Evolutionary conservation across 805 yeast genomes (phyloP).

Genomic region (Candida andamanensis): DNA sequence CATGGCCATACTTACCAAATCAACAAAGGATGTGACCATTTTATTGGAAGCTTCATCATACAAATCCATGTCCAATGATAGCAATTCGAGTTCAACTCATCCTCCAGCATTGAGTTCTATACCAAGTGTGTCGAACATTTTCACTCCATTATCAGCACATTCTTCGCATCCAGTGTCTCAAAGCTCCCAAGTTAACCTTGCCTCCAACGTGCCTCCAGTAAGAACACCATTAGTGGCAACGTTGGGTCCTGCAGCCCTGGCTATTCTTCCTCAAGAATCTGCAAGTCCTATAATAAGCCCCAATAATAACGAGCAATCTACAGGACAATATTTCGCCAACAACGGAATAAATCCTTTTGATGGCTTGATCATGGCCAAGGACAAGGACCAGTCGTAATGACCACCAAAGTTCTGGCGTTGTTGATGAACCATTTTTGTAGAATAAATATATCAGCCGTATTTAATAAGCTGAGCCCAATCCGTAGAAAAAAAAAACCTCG

Average conservation of each 20-base stretch:
- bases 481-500: no score
- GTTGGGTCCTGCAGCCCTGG: constrained; percentile 24
- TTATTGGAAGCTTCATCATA: constrained; percentile 54
- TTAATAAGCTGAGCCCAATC: no score
- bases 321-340: constrained; percentile 30
- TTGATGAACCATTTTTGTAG: no score
- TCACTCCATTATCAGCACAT: constrained; percentile 25
- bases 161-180: constrained; percentile 13
- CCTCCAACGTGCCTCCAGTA: constrained; percentile 12
- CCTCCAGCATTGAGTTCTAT: constrained; percentile 25
- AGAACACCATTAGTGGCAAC: constrained; percentile 24
- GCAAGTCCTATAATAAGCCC: constrained; percentile 14
- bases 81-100: constrained; percentile 7
- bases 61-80: constrained; percentile 24
- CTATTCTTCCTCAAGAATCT: constrained; percentile 15
- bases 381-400: constrained; percentile 5
- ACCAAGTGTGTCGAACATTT: constrained; percentile 29
- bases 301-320: constrained; percentile 16
- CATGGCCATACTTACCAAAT: constrained; percentile 75
- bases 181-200: constrained; percentile 1
- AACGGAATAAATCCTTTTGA: constrained; percentile 36
- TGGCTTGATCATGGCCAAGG: constrained; percentile 28
- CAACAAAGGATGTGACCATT: constrained; percentile 90
- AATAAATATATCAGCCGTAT: no score
- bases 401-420: no score